A percentile compares a stretch with the other conserved stretches of the same genome.
Conservation (phyloP, 768 basidiomycete species). For the Amanita molliuscula region DNA sequence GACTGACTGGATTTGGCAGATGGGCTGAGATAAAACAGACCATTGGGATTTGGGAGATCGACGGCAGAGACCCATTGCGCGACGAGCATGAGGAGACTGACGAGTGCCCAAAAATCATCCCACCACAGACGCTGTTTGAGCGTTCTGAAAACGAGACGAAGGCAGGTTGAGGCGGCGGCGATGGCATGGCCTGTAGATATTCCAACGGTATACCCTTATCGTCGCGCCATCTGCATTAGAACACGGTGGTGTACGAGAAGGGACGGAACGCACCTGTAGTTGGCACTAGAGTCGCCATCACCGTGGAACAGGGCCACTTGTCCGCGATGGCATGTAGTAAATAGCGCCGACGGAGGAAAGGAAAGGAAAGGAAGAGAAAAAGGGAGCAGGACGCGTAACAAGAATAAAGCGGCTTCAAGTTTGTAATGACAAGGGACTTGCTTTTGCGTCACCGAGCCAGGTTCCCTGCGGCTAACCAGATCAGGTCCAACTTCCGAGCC, state of each 20-base stretch:
- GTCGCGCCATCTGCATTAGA: neutral
- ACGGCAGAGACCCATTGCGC: neutral
- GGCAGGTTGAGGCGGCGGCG: conserved; percentile 5
- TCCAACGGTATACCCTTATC: neutral
- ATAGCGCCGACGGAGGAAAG: neutral
- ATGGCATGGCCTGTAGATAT: conserved; percentile 1
- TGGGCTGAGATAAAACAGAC: neutral
- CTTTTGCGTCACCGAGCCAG: no score
- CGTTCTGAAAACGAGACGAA: conserved; percentile 6
- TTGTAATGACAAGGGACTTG: no score
- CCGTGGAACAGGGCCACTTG: neutral
- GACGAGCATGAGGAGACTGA: conserved; percentile 6
- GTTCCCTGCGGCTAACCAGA: no score
- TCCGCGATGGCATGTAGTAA: neutral
- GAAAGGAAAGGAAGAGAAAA: neutral
- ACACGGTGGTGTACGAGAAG: neutral
- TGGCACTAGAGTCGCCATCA: neutral
- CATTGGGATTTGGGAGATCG: neutral
- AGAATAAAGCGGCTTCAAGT: neutral
- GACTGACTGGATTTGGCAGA: neutral
- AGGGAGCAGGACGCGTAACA: neutral
- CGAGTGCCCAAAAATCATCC: conserved; percentile 10
- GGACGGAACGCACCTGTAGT: neutral
- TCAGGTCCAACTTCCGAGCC: no score
- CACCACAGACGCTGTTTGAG: conserved; percentile 8